Base-by-base conservation (phyloP, 805 yeast species). In the Nakazawaea ishiwadae region DNA sequence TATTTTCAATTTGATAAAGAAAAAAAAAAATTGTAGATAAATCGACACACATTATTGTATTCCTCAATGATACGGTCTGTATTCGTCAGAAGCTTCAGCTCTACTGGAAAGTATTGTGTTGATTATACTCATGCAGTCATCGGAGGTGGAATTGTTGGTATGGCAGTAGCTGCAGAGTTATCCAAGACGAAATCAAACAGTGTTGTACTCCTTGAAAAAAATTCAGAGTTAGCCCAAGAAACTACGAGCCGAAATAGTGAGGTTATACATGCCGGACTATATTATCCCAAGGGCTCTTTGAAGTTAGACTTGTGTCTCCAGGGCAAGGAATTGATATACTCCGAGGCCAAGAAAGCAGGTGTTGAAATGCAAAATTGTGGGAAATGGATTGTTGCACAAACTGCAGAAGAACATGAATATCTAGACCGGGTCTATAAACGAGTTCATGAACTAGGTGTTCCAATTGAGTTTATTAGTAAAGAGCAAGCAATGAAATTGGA, bases 241-340 rank as follows among this genome's bases (percentile, higher is more conserved):
- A 87, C 96, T 0, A 82, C 95, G 5, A 74, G 91, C n/a, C 67
- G 96, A 39, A 89, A 89, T 65, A 84, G 95, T 2, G 97, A 90
- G 54, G 97, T 90, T 19, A 82, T 89, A 18, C 97, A 89, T 61
- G 96, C 96, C 0, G 96, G 96, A 0, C 53, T 89, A 5, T 90
- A 90, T 56, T 84, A 85, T 53, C 95, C 96, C 0, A 62, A 66
- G 8, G 74, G 75, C 44, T 71, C 84, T 2, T 65, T 90, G 40
- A 83, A 86, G 54, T 77, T 86, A 0, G 60, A 67, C 48, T 60
- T 89, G 21, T 90, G 96, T 52, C 66, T 89, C 26, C 69, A 73
- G 29, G 97, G 97, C 0, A 88, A 84, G 51, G 59, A 77, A 11
- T 60, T 79, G 58, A 67, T 89, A 10, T 89, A 88, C 56, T 63